A percentile compares a stretch with the other conserved stretches of the same genome.
These are phyloP conservation scores for Tulasnella calospora DNA, from an alignment of 768 basidiomycete species.

Conservation along the genomic window DNA sequence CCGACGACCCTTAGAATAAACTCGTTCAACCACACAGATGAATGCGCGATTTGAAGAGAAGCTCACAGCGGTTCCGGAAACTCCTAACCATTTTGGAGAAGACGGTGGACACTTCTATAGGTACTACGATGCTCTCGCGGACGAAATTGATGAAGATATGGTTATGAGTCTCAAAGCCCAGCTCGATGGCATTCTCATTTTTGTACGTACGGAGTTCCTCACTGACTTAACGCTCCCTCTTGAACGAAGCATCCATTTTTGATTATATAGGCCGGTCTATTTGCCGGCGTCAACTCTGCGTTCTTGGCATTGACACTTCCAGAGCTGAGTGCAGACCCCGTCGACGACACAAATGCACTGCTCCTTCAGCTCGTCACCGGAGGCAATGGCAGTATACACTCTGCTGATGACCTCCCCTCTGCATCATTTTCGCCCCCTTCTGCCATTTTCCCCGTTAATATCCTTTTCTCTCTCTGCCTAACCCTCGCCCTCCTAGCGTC, in stretches of 20 bases:
- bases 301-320: neutral
- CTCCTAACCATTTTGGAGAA: neutral
- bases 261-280: neutral
- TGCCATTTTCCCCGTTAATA: neutral
- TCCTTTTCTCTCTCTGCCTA: neutral
- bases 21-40: neutral
- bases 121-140: neutral
- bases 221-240: neutral
- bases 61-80: neutral
- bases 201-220: neutral
- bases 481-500: neutral
- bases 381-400: neutral
- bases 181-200: neutral
- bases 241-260: no score
- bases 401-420: neutral
- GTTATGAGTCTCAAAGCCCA: neutral
- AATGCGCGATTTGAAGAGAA: neutral
- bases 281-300: neutral
- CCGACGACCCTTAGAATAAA: neutral
- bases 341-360: neutral
- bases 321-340: neutral
- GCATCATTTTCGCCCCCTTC: neutral
- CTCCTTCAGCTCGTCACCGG: neutral
- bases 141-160: neutral
- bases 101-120: neutral